Evolutionary conservation across 805 yeast species (phyloP).

Genomic region (Saccharomycopsis schoenii): DNA sequence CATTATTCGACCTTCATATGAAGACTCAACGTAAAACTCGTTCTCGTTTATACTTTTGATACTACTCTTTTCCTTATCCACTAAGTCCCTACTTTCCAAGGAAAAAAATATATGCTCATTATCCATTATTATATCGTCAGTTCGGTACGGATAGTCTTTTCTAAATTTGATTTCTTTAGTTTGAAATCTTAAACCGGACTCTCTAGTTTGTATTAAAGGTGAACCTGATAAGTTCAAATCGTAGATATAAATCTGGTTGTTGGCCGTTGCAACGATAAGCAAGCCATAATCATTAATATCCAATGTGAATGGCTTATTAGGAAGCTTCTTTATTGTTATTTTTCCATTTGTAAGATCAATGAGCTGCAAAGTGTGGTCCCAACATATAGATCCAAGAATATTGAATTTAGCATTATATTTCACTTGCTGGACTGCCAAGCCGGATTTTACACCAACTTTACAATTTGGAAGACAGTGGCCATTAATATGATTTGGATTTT

Average conservation of each 20-base stretch:
- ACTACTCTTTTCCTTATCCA: not conserved
- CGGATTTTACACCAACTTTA: not conserved
- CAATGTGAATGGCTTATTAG: conserved; percentile 8
- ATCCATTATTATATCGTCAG: not conserved
- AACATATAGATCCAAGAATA: conserved; percentile 7
- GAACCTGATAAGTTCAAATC: conserved; percentile 5
- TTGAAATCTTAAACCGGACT: conserved; percentile 15
- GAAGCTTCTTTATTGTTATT: not conserved
- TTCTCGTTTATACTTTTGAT: not conserved
- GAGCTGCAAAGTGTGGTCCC: conserved; percentile 14
- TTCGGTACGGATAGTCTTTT: not conserved
- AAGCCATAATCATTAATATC: conserved; percentile 7
- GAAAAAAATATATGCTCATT: not conserved
- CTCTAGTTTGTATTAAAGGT: conserved; percentile 4
- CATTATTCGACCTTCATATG: conserved; percentile 15
- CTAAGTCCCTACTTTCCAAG: not conserved
- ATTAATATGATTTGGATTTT: not conserved
- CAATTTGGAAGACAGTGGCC: not conserved
- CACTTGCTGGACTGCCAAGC: conserved; percentile 8
- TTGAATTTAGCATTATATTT: not conserved
- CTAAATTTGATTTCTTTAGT: conserved; percentile 10
- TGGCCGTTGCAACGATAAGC: conserved; percentile 6
- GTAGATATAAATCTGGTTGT: conserved; percentile 6
- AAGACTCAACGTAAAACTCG: conserved; percentile 13
- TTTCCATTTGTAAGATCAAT: conserved; percentile 1